These are phyloP conservation scores for Didymella glomerata DNA, from an alignment of 2,329 filamentous ascomycete species.

Conservation along the genomic window DNA sequence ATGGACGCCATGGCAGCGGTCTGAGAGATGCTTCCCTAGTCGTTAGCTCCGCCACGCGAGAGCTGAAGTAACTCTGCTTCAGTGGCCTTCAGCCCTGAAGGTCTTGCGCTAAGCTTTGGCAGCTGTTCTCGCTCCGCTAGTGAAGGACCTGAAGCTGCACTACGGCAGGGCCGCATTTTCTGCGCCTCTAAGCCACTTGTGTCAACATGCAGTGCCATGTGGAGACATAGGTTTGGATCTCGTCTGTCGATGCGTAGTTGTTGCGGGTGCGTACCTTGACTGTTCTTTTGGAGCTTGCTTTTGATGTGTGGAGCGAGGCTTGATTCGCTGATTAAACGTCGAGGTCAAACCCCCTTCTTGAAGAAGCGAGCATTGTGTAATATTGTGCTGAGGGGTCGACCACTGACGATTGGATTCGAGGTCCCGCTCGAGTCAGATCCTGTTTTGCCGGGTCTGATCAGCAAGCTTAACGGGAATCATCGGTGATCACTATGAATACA, in stretches of 20 bases:
- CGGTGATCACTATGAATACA: constrained; percentile 5
- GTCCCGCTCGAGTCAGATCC: neutral
- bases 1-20: neutral
- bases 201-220: neutral
- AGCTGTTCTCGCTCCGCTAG: no score
- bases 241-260: neutral
- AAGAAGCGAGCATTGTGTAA: neutral
- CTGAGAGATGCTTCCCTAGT: no score
- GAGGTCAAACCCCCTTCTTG: neutral
- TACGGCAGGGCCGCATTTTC: neutral
- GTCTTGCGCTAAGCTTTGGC: no score
- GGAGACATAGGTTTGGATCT: neutral
- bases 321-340: neutral
- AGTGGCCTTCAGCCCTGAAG: no score
- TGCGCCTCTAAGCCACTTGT: neutral
- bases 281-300: constrained; percentile 7
- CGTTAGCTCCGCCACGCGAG: no score
- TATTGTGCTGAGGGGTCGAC: neutral
- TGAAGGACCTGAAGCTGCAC: no score
- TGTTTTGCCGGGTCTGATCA: neutral
- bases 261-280: constrained; percentile 2
- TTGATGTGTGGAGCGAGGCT: neutral
- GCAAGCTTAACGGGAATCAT: neutral
- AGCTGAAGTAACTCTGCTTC: no score
- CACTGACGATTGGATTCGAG: neutral